Percentiles rank a stretch among this genome's conserved stretches.
These are phyloP conservation scores for Nothophaeocryptopus gaeumannii DNA, from an alignment of 2,329 filamentous ascomycete species.

Conservation along the genomic window DNA sequence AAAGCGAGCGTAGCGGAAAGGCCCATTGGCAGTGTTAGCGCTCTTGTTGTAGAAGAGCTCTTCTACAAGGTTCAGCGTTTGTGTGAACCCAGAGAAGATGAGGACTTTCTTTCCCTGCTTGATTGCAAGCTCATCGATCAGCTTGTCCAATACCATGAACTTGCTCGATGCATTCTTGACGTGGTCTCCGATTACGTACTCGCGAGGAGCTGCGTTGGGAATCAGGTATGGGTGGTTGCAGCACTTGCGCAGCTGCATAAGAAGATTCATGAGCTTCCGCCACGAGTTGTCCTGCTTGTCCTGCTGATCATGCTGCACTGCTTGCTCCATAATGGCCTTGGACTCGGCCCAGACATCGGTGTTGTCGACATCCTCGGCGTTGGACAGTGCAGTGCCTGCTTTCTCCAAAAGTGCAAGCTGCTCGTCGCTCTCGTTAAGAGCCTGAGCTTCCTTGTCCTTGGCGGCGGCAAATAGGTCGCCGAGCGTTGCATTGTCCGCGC, in stretches of 20 bases:
- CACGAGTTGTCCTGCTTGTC: constrained; percentile 29
- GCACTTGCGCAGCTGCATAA: constrained; percentile 57
- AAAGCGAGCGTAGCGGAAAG: constrained; percentile 49
- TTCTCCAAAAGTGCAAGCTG: constrained; percentile 30
- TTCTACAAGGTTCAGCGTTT: constrained; percentile 52
- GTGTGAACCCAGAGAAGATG: constrained; percentile 57
- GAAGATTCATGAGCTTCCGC: constrained; percentile 51
- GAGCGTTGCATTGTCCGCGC: constrained; percentile 50
- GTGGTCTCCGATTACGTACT: constrained; percentile 48
- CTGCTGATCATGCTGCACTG: constrained; percentile 33
- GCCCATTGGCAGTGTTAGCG: constrained; percentile 33
- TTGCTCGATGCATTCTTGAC: constrained; percentile 54
- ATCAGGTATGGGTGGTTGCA: constrained; percentile 57
- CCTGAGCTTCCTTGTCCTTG: constrained; percentile 45
- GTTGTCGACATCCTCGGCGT: constrained; percentile 17
- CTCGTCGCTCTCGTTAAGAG: constrained; percentile 40
- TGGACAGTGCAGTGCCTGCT: constrained; percentile 30
- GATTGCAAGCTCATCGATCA: constrained; percentile 49
- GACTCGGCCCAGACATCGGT: constrained; percentile 48
- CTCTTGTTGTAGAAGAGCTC: constrained; percentile 50
- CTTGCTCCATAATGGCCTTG: constrained; percentile 43
- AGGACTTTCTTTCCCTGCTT: constrained; percentile 54
- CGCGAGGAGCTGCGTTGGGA: constrained; percentile 44
- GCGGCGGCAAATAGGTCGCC: constrained; percentile 53
- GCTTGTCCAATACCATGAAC: constrained; percentile 54